Evolutionary conservation across 805 yeast species (phyloP), one percentile per base, ranked within the genome.

Genomic region (Ogataea paraovalis): DNA sequence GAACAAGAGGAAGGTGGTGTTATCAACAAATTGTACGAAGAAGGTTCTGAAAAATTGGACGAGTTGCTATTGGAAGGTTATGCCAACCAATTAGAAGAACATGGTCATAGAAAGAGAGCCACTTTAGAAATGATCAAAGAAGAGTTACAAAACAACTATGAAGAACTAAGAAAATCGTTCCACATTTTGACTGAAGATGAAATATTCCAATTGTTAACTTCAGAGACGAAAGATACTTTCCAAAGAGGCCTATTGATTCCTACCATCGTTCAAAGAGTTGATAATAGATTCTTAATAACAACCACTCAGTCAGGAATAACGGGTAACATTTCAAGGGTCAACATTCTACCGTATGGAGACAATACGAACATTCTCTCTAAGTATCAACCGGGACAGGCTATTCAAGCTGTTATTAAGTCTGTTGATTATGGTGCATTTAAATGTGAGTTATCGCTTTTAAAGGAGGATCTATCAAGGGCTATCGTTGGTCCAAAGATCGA

Each of bases 11-110:
- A 82, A 51, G 86, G 85, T 50, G 94, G 91, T 42, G 87, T 89
- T 2, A 85, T 88, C 52, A 80, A 80, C 51, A 83, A 85, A 62
- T 74, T 89, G 49, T 76, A 81, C 62, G 80, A 78, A 51, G 88
- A 83, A 54, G 87, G 87, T 41, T 84, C 82, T 33, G 76, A 75
- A 44, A 81, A 87, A 66, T 79, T 92, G 50, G 91, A 91, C 60
- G 96, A 90, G 49, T 79, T 92, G 56, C 85, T 91, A 59, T 72
- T 92, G 60, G 96, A 88, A 56, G 96, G 91, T 38, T 92, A 91
- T 64, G 97, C 97, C 9, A 86, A 85, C 57, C 96, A 92, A 68
- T 74, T 94, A 57, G 96, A 80, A 72, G 76, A 81, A 61, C 87
- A 82, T 59, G 83, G 85, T 45, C 84, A 83, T 68, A 81, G 79